Base-by-base conservation (phyloP, 2,329 filamentous ascomycete species). In the Dendryphion nanum region DNA sequence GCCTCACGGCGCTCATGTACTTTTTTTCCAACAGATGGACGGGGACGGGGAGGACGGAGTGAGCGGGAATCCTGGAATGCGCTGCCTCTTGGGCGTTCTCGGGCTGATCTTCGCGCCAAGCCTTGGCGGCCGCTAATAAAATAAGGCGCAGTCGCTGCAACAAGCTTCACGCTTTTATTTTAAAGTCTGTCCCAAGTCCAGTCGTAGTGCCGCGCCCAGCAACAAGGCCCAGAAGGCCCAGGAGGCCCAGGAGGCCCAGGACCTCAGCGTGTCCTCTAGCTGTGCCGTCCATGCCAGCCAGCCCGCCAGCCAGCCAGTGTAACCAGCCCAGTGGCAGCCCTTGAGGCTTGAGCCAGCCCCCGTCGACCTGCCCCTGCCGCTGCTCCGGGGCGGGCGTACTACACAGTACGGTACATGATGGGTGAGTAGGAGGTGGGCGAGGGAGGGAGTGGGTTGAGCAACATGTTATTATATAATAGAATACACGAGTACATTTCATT, bases 131-230 rank as follows among this genome's bases (percentile, higher is more conserved):
- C 57, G 57, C 59, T 57, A 43, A 62, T 54, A 35, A 46, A 52
- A 51, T 50, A 56, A 61, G 59, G 59, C 59, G 57, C 52, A 52
- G 53, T 61, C 54, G 57, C 57, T 47, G 51, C 57, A 56, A 58
- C 55, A 61, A 59, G 53, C 56, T 57, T 29, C 45, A 50, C 54
- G 51, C 51, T 59, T 64, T 63, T 64, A 51, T 56, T 57, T 53
- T 55, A 56, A 59, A 53, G 55, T 55, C 53, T 56, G 54, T 60
- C 50, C 45, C 49, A 54, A 44, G 42, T 49, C 49, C 44, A 46
- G 48, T 45, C 48, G n/a, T n/a, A n/a, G n/a, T n/a, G n/a, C n/a
- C n/a, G n/a, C n/a, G n/a, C n/a, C 40, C 14, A n/a, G 30, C 31
- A 28, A 18, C 13, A 5, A 17, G 23, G 17, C 30, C 30, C 30